Evolutionary conservation across 768 basidiomycete species (phyloP), one percentile per base, ranked within the genome.

Genomic region (Leucocoprinus sp.): DNA sequence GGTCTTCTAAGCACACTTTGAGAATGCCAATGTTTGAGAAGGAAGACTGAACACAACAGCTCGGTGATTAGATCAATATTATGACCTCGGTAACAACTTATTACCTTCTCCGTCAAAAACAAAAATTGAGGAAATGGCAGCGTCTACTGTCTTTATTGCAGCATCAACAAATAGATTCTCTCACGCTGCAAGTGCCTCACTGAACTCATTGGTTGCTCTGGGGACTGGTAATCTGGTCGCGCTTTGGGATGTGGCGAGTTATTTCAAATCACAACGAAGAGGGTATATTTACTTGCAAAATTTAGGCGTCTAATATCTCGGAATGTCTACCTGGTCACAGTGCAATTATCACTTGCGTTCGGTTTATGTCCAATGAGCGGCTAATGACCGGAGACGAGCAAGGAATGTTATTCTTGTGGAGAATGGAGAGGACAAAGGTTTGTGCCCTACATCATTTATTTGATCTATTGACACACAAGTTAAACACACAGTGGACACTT

Each of bases 361-460:
- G 78, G 36, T 93, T 91, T 55, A 52, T 82, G 5, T 57, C 65
- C 4, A 62, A 74, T 12, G 62, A 70, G 7, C 38, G 61, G 3
- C 66, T 97, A 48, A 63, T 82, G 28, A 84, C 79, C 40, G 86
- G 82, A 38, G 93, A 96, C 61, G 80, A 88, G 46, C 71, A 70
- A 49, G 95, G 95, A 2, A 60, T 61, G 7, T 55, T 92, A 8
- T 68, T 71, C 28, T 60, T 77, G 26, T 95, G 93, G 92, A 66
- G 60, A 51, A 60, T 62, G 55, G 60, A 70, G 63, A 68, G 57
- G 65, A 54, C 67, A 63, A 60, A 57, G 50, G 52, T 54, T 52
- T 56, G 27, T 28, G 39, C 34, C 24, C 36, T 42, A 15, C 28
- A 27, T 9, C 17, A 5, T 40, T 11, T 19, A 1, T n/a, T 26